A percentile compares a stretch with the other conserved stretches of the same genome.
phyloP scores from a whole-genome alignment of 2,329 filamentous ascomycete species.

The Penicillium sp. region DNA sequence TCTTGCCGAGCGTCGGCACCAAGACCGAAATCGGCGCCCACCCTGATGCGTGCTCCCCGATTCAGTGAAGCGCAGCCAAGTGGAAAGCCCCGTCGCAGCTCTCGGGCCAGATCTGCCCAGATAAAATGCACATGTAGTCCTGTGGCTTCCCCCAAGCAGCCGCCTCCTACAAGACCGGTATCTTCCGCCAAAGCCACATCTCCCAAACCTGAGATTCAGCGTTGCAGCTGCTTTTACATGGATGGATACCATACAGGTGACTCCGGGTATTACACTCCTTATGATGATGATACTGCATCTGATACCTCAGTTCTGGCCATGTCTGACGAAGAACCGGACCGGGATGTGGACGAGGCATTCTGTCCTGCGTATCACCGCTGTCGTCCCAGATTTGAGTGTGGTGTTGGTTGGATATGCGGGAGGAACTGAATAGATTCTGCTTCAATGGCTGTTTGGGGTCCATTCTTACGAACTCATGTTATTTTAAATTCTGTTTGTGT shows the following conservation, averaged over 20 bases:
- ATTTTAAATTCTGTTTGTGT: too few relatives aligned
- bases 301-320: neutral
- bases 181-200: neutral
- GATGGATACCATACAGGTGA: conserved; percentile 1
- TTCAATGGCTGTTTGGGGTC: neutral
- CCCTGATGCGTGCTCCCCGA: neutral
- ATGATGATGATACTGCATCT: neutral
- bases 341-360: neutral
- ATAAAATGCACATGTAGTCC: neutral
- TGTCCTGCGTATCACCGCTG: conserved; percentile 7
- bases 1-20: neutral
- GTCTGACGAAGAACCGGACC: neutral
- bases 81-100: neutral
- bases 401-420: conserved; percentile 4
- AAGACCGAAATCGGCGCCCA: neutral
- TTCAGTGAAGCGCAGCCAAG: neutral
- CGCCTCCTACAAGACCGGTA: neutral
- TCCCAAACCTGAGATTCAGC: neutral
- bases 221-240: neutral
- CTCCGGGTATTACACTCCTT: neutral
- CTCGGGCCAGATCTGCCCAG: neutral
- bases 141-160: neutral
- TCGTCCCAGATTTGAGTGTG: conserved; percentile 3
- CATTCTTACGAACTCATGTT: too few relatives aligned
- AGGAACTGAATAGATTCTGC: neutral